phyloP scores from a whole-genome alignment of 2,329 filamentous ascomycete species.

The Colletotrichum noveboracense region DNA sequence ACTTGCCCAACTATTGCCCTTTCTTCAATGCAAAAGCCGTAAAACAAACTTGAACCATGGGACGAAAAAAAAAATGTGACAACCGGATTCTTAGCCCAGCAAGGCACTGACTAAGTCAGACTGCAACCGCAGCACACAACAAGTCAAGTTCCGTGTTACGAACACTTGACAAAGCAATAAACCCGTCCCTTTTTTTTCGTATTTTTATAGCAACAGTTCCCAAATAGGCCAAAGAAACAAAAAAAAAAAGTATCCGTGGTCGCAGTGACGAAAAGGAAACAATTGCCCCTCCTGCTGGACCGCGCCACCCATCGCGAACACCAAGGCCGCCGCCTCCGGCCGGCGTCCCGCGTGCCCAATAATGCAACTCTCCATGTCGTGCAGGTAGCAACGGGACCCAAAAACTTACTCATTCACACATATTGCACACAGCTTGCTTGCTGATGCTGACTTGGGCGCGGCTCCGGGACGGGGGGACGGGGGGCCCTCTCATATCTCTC shows the following conservation, averaged over 20 bases:
- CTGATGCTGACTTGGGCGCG: not conserved
- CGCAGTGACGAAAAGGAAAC: not conserved
- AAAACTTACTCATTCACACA: slow-evolving; percentile 11
- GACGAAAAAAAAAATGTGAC: not conserved
- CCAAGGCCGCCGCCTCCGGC: not conserved
- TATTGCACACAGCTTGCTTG: not conserved
- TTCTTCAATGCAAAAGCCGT: not conserved
- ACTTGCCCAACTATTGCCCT: not conserved
- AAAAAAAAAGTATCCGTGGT: not conserved
- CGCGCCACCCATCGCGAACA: not conserved
- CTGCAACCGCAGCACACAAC: not conserved
- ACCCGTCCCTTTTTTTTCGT: not conserved
- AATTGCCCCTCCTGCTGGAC: not conserved
- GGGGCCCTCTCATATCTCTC: not conserved
- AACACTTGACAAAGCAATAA: not conserved
- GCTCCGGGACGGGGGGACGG: not conserved
- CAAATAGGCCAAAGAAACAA: not conserved
- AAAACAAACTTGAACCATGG: not conserved
- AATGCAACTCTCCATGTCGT: not conserved
- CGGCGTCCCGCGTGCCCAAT: not conserved
- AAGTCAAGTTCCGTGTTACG: not conserved
- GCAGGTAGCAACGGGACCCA: not conserved
- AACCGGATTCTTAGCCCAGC: not conserved
- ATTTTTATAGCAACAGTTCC: slow-evolving; percentile 2
- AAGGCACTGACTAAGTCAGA: not conserved